Evolutionary conservation across 805 yeast genomes (phyloP), one percentile per base, ranked within the genome.

Genomic region (Saturnispora dispora): DNA sequence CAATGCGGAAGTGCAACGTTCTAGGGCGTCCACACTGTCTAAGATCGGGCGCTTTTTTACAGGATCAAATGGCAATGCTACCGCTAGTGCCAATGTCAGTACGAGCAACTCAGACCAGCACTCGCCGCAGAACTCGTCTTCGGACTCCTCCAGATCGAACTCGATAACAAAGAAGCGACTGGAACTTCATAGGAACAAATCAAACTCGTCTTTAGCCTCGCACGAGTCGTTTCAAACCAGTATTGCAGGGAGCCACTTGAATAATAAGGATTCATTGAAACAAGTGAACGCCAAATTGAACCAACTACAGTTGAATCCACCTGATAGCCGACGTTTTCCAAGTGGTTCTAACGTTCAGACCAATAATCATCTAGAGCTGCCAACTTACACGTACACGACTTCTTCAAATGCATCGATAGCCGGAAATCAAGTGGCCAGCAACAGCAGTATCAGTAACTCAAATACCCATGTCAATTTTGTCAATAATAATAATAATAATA

Each of bases 241-340:
- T 17, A 18, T 17, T 18, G 27, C 23, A 37, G 22, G 23, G n/a
- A 18, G 22, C 28, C 37, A 40, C 3, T 22, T 30, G 8, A 30
- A 35, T 45, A 45, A 45, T 35, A 45, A 45, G 42, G 48, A 45
- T 1, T 13, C 30, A 23, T 22, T 45, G n/a, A 45, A 45, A 32
- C 48, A 46, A 28, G 23, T 46, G 8, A 46, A 37, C 28, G 48
- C 43, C 11, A 46, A 46, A 46, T 37, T 46, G 17, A 46, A 46
- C 9, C 42, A 46, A 17, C 27, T 46, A 15, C 48, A 46, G 36
- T 25, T 32, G 8, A 44, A 44, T 32, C 35, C 17, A 7, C 37
- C 33, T 23, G 28, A 46, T 5, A 9, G 15, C 11, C 22, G 30
- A 44, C 22, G 46, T 37, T 37, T 37, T 37, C 41, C 23, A 2